phyloP scores from a whole-genome alignment of 1,139 yeast species.

The Pneumocystis jirovecii region DNA sequence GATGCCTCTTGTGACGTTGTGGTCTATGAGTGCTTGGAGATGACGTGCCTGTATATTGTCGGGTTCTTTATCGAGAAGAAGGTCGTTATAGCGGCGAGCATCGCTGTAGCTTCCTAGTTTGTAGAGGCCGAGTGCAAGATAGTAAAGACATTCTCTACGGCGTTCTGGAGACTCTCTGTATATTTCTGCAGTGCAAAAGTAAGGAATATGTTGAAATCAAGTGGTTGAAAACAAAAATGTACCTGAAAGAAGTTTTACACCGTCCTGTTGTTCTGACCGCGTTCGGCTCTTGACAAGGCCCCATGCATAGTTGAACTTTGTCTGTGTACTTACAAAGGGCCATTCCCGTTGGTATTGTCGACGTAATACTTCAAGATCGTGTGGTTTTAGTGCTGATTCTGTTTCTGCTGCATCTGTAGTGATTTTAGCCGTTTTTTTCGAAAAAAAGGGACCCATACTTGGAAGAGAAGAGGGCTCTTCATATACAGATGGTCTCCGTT shows the following conservation, averaged over 20 bases:
- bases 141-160: slow-evolving; percentile 79
- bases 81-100: slow-evolving; percentile 74
- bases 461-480: not conserved
- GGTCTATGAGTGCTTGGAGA: slow-evolving; percentile 64
- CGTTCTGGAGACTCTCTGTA: slow-evolving; percentile 68
- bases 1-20: slow-evolving; percentile 52
- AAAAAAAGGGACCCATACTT: not conserved
- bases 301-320: slow-evolving; percentile 92
- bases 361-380: slow-evolving; percentile 58
- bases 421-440: no score
- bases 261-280: slow-evolving; percentile 54
- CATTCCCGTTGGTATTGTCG: slow-evolving; percentile 72
- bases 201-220: no score
- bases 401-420: slow-evolving; percentile 9
- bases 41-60: slow-evolving; percentile 62
- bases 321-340: slow-evolving; percentile 64
- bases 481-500: not conserved
- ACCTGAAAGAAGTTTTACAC: slow-evolving; percentile 59
- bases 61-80: slow-evolving; percentile 64
- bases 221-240: slow-evolving; percentile 23
- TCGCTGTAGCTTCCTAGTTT: slow-evolving; percentile 77
- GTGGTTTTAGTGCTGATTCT: slow-evolving; percentile 45
- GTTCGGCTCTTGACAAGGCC: slow-evolving; percentile 63
- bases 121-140: slow-evolving; percentile 73
- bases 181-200: slow-evolving; percentile 12